These are phyloP conservation scores for Aspergillus nomiae DNA, from an alignment of 2,329 filamentous ascomycete genomes.

Conservation along the genomic window DNA sequence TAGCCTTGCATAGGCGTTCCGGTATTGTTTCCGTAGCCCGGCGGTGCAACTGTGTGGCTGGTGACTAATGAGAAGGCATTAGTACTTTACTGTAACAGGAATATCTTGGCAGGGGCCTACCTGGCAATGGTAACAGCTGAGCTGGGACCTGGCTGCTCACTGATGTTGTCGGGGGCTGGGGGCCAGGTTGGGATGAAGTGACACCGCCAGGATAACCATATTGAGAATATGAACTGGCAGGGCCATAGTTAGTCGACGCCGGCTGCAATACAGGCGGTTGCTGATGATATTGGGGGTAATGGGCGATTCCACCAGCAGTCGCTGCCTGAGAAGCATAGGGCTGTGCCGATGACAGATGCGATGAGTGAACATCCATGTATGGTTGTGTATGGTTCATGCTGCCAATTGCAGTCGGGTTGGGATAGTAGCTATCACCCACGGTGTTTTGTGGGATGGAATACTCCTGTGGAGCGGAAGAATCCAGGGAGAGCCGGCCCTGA, in stretches of 20 bases:
- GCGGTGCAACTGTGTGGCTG: conserved; percentile 35
- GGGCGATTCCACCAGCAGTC: conserved; percentile 70
- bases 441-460: conserved; percentile 37
- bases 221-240: conserved; percentile 61
- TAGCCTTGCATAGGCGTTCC: conserved; percentile 48
- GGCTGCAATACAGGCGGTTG: conserved; percentile 77
- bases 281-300: conserved; percentile 68
- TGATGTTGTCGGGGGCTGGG: conserved; percentile 68
- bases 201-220: conserved; percentile 79
- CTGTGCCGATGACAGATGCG: conserved; percentile 77
- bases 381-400: conserved; percentile 80
- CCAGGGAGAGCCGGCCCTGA: conserved; percentile 36
- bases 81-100: conserved; percentile 7
- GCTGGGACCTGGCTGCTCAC: conserved; percentile 69
- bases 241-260: conserved; percentile 68
- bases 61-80: conserved; percentile 33
- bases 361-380: conserved; percentile 81
- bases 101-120: conserved; percentile 28
- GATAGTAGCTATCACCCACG: conserved; percentile 46
- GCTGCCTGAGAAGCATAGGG: conserved; percentile 74
- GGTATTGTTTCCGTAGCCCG: conserved; percentile 43
- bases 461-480: conserved; percentile 37
- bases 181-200: conserved; percentile 73
- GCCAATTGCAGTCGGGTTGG: conserved; percentile 38
- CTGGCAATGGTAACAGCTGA: conserved; percentile 69